Evolutionary conservation across 129 eudicot genomes (phyloP), one percentile per base, ranked within the genome.

Genomic region (Saussurea involucrata): DNA sequence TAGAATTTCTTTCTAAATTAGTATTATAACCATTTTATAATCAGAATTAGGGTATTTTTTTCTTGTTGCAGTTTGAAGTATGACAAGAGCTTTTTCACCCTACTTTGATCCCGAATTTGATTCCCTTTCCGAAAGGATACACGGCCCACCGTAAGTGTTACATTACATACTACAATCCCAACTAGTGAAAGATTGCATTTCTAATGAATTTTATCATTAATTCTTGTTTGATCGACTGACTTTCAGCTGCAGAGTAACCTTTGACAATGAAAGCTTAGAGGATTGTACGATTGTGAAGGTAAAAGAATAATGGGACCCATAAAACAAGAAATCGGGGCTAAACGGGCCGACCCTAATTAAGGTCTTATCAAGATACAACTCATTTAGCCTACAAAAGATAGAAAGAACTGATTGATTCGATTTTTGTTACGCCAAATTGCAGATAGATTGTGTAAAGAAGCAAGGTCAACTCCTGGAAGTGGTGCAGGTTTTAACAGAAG

Each of bases 31-130:
- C 61, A 53, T 17, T 17, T 53, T 53, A 53, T 53, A n/a, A 53
- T 53, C 21, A 0, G 1, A 60, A 68, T 34, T 63, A 78, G 61
- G 40, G 29, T 68, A 37, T 66, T 63, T 29, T 63, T 29, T 33
- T 28, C 28, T 74, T 29, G 29, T 46, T 78, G 76, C 80, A 70
- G 81, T 49, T 70, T 82, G 81, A 74, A 83, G 83, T 44, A 90
- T 88, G 96, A 76, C 74, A 64, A 70, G 69, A 81, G 86, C 80
- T 65, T 84, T 63, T 78, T 78, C 83, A 46, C 93, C 97, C 76
- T 91, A 91, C 79, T 91, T 84, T 76, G 97, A 91, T 86, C 97
- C 97, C 25, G 97, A 91, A 24, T 91, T 86, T 75, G 93, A 88
- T 37, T 83, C 78, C 70, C 93, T 91, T 6, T 49, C 79, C 6